Evolutionary conservation across 805 yeast species (phyloP), one percentile per base, ranked within the genome.

Genomic region (Ogataea methanolica): DNA sequence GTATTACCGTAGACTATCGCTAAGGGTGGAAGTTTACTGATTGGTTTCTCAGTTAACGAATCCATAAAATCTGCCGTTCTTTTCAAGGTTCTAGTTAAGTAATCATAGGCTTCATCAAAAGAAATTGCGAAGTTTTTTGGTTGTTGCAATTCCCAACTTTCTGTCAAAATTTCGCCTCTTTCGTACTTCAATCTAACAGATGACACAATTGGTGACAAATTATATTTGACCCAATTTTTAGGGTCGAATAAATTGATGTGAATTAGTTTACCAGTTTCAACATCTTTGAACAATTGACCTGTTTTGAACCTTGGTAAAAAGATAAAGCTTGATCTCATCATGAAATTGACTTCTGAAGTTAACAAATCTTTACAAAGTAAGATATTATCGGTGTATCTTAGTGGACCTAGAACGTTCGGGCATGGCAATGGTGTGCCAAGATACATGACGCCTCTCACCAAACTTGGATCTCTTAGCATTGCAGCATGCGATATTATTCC

Each of bases 341-440:
- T 80, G 64, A 91, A 91, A 57, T 86, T 89, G 11, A 83, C 85
- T 61, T 88, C 94, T 33, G 85, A 81, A 3, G 96, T 84, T 43
- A 91, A 68, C 34, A 90, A 78, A 52, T 80, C 82, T 51, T 83
- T 86, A 58, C 86, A 83, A 45, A 88, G 72, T 51, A 89, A 65
- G 5, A 91, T 89, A 37, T 83, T 75, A 61, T 91, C 97, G 22
- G 95, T 95, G 54, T 76, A 80, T 55, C 96, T 67, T 2, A 90
- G 66, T 0, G 97, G 97, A 1, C 97, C 97, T 46, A 91, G 65
- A 41, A 89, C 86, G 60, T 88, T 88, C 11, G 90, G 80, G 64
- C 96, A 89, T 59, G 86, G 88, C 21, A 83, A 72, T 2, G 97
- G 97, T 0, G 82, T 76, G 1, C 97, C 97, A 14, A 80, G 92